Percentiles rank a stretch among this genome's conserved stretches.
These are phyloP conservation scores for Podila verticillata DNA, from an alignment of 192 early-diverging fungal species.

Conservation along the genomic window DNA sequence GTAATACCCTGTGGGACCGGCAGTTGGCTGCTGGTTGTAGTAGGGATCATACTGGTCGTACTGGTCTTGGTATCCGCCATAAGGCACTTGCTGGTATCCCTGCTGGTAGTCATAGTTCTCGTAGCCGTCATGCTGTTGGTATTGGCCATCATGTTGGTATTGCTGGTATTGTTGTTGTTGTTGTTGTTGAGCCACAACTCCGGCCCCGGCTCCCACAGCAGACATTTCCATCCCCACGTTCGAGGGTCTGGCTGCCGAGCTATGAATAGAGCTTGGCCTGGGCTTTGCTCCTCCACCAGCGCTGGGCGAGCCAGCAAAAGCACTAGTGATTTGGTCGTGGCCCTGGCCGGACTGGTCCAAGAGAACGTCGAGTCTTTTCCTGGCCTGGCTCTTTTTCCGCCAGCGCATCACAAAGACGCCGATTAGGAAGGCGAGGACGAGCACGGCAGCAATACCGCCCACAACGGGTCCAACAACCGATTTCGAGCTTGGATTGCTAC, in stretches of 20 bases:
- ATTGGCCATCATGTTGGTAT: not conserved
- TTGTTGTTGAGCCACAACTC: not conserved
- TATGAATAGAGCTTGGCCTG: not conserved
- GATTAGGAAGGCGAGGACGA: conserved; percentile 33
- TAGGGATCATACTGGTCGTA: conserved; percentile 6
- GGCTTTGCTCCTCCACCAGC: conserved; percentile 1
- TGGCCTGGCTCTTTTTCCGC: conserved; percentile 25
- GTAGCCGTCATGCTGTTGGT: not conserved
- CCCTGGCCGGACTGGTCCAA: conserved; percentile 1
- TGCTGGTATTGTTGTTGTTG: conserved; percentile 18
- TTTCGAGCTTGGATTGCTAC: not conserved
- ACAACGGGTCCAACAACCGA: conserved; percentile 14
- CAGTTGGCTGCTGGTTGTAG: not conserved
- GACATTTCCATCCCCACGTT: conserved; percentile 21
- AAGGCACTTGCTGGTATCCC: not conserved
- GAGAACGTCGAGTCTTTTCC: conserved; percentile 33
- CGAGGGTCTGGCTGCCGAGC: not conserved
- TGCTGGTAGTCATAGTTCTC: not conserved
- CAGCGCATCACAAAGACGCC: conserved; percentile 35
- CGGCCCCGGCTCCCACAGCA: conserved; percentile 4
- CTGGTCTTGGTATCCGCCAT: conserved; percentile 1
- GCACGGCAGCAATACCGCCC: conserved; percentile 23
- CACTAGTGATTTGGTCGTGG: not conserved
- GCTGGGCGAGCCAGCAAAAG: too few relatives aligned
- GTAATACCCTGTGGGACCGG: too few relatives aligned